phyloP scores from a whole-genome alignment of 2,329 filamentous ascomycete species.

The Penicillium sp. region DNA sequence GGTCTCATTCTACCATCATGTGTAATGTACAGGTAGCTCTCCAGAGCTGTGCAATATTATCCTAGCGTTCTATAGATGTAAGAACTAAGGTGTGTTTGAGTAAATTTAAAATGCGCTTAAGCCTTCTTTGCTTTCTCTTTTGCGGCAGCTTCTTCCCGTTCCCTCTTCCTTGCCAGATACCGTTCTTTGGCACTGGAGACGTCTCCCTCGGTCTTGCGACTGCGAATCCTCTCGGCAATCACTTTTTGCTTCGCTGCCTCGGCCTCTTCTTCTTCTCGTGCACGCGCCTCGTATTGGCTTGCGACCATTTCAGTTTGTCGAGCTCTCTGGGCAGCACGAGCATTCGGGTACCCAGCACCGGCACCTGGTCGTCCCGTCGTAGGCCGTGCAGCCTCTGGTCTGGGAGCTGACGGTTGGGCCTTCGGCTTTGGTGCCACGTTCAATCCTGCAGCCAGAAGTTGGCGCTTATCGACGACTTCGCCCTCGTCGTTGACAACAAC shows the following conservation, averaged over 20 bases:
- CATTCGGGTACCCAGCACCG: conserved; percentile 34
- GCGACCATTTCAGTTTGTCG: conserved; percentile 60
- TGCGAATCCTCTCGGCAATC: conserved; percentile 55
- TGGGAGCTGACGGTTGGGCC: conserved; percentile 19
- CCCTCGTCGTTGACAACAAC: conserved; percentile 62
- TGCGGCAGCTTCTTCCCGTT: conserved; percentile 43
- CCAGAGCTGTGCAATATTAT: conserved; percentile 6
- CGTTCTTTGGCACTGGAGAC: conserved; percentile 60
- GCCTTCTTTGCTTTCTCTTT: conserved; percentile 21
- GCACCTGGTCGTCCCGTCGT: conserved; percentile 17
- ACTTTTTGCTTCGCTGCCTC: conserved; percentile 54
- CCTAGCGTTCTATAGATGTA: neutral
- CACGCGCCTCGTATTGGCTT: conserved; percentile 55
- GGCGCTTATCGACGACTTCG: conserved; percentile 61
- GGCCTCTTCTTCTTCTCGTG: conserved; percentile 55
- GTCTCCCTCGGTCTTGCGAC: conserved; percentile 55
- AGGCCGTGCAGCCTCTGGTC: conserved; percentile 18
- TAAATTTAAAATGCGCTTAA: neutral
- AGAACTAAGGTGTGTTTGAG: neutral
- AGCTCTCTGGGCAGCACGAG: conserved; percentile 47
- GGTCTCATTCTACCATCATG: conserved; percentile 1
- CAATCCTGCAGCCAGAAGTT: conserved; percentile 58
- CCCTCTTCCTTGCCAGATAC: conserved; percentile 58
- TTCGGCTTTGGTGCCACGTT: conserved; percentile 58
- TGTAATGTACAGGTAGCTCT: conserved; percentile 4